phyloP scores from a whole-genome alignment of 1,139 yeast genomes.

The Yamadazyma spencermartinsiae region DNA sequence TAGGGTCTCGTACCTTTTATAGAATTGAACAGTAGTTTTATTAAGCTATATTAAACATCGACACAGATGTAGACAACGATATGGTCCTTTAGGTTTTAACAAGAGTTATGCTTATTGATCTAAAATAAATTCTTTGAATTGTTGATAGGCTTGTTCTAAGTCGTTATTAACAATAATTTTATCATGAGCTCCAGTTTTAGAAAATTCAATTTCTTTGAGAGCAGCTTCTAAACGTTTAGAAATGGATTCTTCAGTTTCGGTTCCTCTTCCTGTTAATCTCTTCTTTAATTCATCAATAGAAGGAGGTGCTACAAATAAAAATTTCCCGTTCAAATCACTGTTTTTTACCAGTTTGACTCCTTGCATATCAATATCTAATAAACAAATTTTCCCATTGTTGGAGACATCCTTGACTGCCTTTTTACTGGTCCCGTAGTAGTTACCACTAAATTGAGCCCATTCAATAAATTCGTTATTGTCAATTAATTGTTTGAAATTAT shows the following conservation, averaged over 20 bases:
- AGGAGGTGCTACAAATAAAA: slow-evolving; percentile 89
- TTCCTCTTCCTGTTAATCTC: slow-evolving; percentile 86
- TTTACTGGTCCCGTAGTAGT: slow-evolving; percentile 92
- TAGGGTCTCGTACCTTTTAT: too few species aligned
- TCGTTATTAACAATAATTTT: slow-evolving; percentile 86
- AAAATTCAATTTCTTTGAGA: slow-evolving; percentile 80
- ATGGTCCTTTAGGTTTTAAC: too few species aligned
- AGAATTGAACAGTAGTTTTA: too few species aligned
- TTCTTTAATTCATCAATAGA: slow-evolving; percentile 70
- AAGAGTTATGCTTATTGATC: slow-evolving; percentile 20
- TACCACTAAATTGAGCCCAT: slow-evolving; percentile 98
- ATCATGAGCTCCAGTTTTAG: slow-evolving; percentile 92
- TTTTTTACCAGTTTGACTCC: slow-evolving; percentile 92
- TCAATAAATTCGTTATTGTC: slow-evolving; percentile 80
- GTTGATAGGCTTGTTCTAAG: slow-evolving; percentile 80
- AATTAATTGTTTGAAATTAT: slow-evolving; percentile 74
- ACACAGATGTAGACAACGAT: too few species aligned
- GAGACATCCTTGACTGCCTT: slow-evolving; percentile 80
- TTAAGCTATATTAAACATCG: too few species aligned
- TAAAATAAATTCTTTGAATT: slow-evolving; percentile 75
- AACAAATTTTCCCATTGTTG: slow-evolving; percentile 67
- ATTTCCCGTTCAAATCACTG: slow-evolving; percentile 81
- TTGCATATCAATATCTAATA: slow-evolving; percentile 97
- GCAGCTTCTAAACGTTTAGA: slow-evolving; percentile 87
- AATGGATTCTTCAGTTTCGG: slow-evolving; percentile 85